phyloP scores from a whole-genome alignment of 371 early-diverging fungal genomes.

The Dinochytrium kinnereticum region DNA sequence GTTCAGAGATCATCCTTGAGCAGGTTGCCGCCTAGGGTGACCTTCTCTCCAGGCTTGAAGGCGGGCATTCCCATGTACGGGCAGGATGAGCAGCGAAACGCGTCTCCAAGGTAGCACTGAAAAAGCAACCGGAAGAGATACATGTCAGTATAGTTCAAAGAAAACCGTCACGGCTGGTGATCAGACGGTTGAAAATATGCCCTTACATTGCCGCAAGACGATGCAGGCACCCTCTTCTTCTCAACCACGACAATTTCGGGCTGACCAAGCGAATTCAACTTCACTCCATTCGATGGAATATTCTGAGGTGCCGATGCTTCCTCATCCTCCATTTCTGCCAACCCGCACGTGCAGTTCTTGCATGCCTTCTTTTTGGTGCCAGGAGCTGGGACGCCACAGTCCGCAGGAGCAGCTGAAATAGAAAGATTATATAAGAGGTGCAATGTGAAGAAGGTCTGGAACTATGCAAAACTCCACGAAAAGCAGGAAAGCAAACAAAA shows the following conservation, averaged over 20 bases:
- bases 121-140: slow-evolving; percentile 53
- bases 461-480: too few species aligned
- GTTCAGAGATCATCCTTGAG: slow-evolving; percentile 50
- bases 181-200: slow-evolving; percentile 43
- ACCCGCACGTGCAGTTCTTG: slow-evolving; percentile 96
- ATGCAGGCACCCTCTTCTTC: slow-evolving; percentile 46
- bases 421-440: not conserved
- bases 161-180: not conserved
- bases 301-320: slow-evolving; percentile 45
- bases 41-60: slow-evolving; percentile 96
- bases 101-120: slow-evolving; percentile 98
- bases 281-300: slow-evolving; percentile 7
- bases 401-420: slow-evolving; percentile 26
- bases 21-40: slow-evolving; percentile 60
- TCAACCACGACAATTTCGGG: slow-evolving; percentile 44
- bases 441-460: too few species aligned
- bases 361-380: slow-evolving; percentile 89
- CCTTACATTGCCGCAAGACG: slow-evolving; percentile 76
- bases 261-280: not conserved
- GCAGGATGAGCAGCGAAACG: slow-evolving; percentile 97
- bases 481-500: too few species aligned
- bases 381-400: slow-evolving; percentile 35
- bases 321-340: slow-evolving; percentile 74
- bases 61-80: slow-evolving; percentile 99
- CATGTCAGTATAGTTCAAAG: not conserved